A percentile compares a stretch with the other conserved stretches of the same genome.
Evolutionary conservation across 345 rosid genomes (phyloP).

Genomic region (Salix arbutifolia): DNA sequence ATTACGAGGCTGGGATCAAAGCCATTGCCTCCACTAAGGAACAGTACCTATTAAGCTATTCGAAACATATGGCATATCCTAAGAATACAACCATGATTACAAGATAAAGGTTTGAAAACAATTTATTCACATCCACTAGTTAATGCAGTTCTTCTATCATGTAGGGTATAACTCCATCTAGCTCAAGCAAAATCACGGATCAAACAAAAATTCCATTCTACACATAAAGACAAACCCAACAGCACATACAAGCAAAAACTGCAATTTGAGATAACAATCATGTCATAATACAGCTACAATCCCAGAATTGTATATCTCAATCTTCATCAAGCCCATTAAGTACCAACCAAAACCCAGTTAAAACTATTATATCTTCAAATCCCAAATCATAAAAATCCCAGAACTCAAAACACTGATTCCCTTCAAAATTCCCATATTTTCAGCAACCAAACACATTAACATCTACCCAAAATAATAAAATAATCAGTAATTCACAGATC

Average conservation of each 20-base stretch:
- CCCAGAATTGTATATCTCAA: background rate
- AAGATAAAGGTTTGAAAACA: background rate
- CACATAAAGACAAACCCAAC: background rate
- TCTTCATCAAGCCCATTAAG: background rate
- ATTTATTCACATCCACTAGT: background rate
- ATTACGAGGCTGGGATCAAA: background rate
- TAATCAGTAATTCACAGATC: background rate
- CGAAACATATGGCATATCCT: background rate
- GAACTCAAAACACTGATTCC: background rate
- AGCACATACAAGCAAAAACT: background rate
- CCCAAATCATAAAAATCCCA: background rate
- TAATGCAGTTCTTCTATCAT: background rate
- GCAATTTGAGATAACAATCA: background rate
- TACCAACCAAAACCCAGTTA: background rate
- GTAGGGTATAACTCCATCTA: background rate
- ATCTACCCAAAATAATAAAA: background rate
- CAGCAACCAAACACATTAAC: background rate
- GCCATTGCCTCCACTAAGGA: background rate
- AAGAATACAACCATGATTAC: background rate
- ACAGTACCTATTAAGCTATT: background rate
- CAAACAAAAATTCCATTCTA: background rate
- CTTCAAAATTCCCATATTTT: background rate
- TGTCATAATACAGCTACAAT: background rate
- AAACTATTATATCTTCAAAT: background rate
- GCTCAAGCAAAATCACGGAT: conserved; percentile 6